Base-by-base conservation (phyloP, 768 basidiomycete species). In the Panellus pusillus region DNA sequence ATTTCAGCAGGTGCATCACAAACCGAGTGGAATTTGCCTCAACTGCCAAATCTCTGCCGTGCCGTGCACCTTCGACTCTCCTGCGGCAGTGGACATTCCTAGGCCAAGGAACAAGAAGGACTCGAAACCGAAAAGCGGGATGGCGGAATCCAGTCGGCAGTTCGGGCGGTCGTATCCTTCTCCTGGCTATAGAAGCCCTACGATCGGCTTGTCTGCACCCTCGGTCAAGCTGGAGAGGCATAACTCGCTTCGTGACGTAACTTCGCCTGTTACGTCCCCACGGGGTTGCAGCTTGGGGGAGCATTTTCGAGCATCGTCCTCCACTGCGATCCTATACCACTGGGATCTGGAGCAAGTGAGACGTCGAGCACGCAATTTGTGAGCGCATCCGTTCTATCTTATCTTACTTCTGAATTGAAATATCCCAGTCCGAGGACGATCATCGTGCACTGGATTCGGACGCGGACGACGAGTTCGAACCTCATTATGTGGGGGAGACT, bases 21-120 rank as follows among this genome's bases (percentile, higher is more conserved):
- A 60, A 41, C 54, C 59, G 6, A 53, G 47, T 14, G 59, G 59
- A n/a, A 60, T 47, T 6, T 60, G 59, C 48, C 28, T 60, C 6
- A 60, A 60, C n/a, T 60, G 59, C 36, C 59, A 60, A 28, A 60
- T 60, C n/a, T 60, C 59, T 3, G 54, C 47, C 24, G 59, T 56
- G 8, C 32, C 59, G 1, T 60, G 58, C 35, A 60, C 54, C 9
- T 60, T 60, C 37, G 59, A 60, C 31, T 56, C 54, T 18, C 59
- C 59, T 27, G 59, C 59, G 8, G 59, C 59, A 15, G 54, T 54
- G 17, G 59, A 60, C 28, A 17, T 35, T 14, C 54, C 59, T 12
- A 54, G 59, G 4, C 59, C 54, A 1, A 50, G 59, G 54, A 60
- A 55, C 37, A 55, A 55, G 59, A 60, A 60, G 31, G 58, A 60